phyloP scores from a whole-genome alignment of 768 basidiomycete genomes.

The Pisolithus marmoratus region DNA sequence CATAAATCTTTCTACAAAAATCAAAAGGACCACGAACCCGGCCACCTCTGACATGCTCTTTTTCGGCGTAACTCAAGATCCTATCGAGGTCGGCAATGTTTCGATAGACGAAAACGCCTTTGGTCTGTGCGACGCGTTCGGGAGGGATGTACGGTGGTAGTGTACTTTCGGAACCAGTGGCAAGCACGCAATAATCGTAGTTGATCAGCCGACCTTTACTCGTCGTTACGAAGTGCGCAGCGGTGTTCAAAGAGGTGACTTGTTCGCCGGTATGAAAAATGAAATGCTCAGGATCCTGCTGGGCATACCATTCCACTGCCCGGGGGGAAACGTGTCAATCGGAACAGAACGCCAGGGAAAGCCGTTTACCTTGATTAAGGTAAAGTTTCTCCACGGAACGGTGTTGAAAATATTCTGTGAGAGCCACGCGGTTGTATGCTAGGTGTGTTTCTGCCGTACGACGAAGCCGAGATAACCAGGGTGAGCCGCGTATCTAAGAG shows the following conservation, averaged over 20 bases:
- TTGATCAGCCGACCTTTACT: slow-evolving; percentile 37
- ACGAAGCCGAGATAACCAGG: slow-evolving; percentile 2
- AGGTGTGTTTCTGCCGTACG: slow-evolving; percentile 32
- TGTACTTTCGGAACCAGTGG: slow-evolving; percentile 63
- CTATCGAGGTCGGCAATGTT: slow-evolving; percentile 63
- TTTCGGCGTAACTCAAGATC: slow-evolving; percentile 55
- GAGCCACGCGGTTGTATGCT: slow-evolving; percentile 46
- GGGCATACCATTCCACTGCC: slow-evolving; percentile 55
- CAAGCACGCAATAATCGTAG: slow-evolving; percentile 63
- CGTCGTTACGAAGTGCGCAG: slow-evolving; percentile 40
- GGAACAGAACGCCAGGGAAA: background rate
- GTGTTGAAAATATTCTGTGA: slow-evolving; percentile 61
- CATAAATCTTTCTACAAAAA: background rate
- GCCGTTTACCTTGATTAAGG: slow-evolving; percentile 39
- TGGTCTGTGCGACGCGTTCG: slow-evolving; percentile 32
- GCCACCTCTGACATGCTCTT: slow-evolving; percentile 33
- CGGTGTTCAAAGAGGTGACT: slow-evolving; percentile 35
- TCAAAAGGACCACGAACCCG: slow-evolving; percentile 10
- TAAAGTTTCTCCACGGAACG: slow-evolving; percentile 54
- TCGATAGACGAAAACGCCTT: slow-evolving; percentile 68
- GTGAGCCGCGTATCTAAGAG: slow-evolving; percentile 16
- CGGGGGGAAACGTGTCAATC: background rate
- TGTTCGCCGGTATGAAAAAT: slow-evolving; percentile 45
- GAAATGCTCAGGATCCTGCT: slow-evolving; percentile 53
- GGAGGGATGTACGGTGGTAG: slow-evolving; percentile 53